Evolutionary conservation across 140 eudicot genomes (phyloP), one percentile per base, ranked within the genome.

Genomic region (Flaveria floridana): DNA sequence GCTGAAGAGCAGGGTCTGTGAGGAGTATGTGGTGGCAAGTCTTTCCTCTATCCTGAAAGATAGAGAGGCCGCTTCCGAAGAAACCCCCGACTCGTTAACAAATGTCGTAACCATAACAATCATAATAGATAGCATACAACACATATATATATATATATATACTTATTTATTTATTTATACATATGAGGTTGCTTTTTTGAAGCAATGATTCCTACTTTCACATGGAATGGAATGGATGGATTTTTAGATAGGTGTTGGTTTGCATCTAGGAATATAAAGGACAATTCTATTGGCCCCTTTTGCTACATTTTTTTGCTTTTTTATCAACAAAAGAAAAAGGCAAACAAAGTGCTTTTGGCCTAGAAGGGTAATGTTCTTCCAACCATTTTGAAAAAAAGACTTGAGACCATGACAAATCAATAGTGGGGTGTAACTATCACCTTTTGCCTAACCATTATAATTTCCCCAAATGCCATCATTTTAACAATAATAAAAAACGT

Each of bases 171-270:
- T 21, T 21, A 21, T 21, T 21, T 21, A 21, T 21, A 21, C 1
- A 21, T 21, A 21, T 21, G 23, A 21, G 23, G 23, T 21, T 21
- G 23, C 23, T 21, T 21, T 21, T 21, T 21, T 21, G 23, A 21
- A 21, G 23, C 23, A 23, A 74, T 68, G 80, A 80, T 80, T 80
- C 80, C 76, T 74, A 74, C 76, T 80, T 74, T 74, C 80, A 80
- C 84, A 80, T 74, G 80, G 84, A 80, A 68, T 74, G 76, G 80
- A 80, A 74, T 74, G 72, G 80, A 80, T 74, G 84, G 71, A 75
- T 58, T 80, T 80, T 62, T 58, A 69, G 76, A 80, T 80, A 71
- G 84, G 80, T 74, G 80, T 74, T 80, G 80, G 80, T 58, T 70
- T 74, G 80, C 71, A 58, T 76, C 55, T 68, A 80, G 75, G 84